Evolutionary conservation across 2,329 filamentous ascomycete species (phyloP), one percentile per base, ranked within the genome.

Genomic region (Penicillium aurantiogriseum): DNA sequence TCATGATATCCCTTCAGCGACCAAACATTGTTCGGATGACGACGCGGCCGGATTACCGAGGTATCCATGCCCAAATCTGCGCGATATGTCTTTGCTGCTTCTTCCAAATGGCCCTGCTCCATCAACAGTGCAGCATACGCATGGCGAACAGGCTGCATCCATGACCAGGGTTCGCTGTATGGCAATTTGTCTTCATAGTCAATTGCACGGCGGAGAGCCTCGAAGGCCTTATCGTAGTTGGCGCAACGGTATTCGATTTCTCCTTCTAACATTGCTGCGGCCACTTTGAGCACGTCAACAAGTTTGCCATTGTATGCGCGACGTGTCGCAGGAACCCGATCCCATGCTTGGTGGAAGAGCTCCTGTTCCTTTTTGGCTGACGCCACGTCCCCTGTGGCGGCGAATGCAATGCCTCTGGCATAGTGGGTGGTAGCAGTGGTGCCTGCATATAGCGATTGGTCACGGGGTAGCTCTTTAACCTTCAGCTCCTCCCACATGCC

Each of bases 101-200:
- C 76, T 23, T 81, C 76, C 0, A 82, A 71, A 17, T 76, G 75
- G 0, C 82, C 85, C 65, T 88, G 87, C 67, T 91, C 88, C 19
- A 89, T 76, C 23, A 89, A 69, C 3, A 91, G 75, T 0, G 88
- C 88, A 1, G 85, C 88, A 54, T 87, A 88, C 0, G 88, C 87
- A 68, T 91, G 88, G 1, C 87, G 77, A 0, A 83, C 82, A 0
- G 88, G 88, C 67, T 88, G 86, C 88, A 91, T 90, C 88, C 88
- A 91, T 0, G 85, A 85, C 88, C 88, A 90, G 0, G 88, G 88
- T 68, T 91, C 88, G 49, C 87, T 85, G 59, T 89, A 91, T 0
- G 83, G 84, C 19, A 91, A 77, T 0, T 69, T 72, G 62, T 89
- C 87, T 61, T 89, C 86, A 0, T 82, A 77, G 1, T 73, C 67